A percentile compares a stretch with the other conserved stretches of the same genome.
phyloP scores from a whole-genome alignment of 768 basidiomycete genomes.

The Boletus rex-veris region DNA sequence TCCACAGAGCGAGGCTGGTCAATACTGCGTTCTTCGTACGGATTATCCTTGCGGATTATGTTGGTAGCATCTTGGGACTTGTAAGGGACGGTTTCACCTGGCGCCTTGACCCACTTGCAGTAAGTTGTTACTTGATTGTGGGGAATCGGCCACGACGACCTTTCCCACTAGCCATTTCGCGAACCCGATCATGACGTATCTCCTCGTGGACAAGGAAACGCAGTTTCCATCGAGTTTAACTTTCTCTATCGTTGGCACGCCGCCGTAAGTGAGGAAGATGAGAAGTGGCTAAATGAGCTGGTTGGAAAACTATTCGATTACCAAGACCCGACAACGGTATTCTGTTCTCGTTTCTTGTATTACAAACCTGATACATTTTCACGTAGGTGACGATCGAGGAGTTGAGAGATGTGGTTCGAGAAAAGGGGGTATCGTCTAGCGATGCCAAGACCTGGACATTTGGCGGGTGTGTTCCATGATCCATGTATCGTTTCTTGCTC shows the following conservation, averaged over 20 bases:
- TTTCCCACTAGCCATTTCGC: slow-evolving; percentile 43
- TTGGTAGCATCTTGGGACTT: slow-evolving; percentile 69
- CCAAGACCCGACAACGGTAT: slow-evolving; percentile 40
- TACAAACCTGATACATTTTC: neutral
- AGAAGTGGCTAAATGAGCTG: slow-evolving; percentile 48
- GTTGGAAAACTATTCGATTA: slow-evolving; percentile 44
- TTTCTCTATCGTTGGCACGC: slow-evolving; percentile 63
- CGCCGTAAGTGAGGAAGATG: slow-evolving; percentile 52
- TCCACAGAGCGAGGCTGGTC: slow-evolving; percentile 67
- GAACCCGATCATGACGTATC: slow-evolving; percentile 48
- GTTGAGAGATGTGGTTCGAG: slow-evolving; percentile 15
- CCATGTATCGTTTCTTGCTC: neutral
- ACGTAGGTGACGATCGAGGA: slow-evolving; percentile 19
- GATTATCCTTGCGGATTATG: slow-evolving; percentile 68
- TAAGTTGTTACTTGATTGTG: slow-evolving; percentile 19
- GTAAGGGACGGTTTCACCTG: slow-evolving; percentile 60
- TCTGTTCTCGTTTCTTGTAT: neutral
- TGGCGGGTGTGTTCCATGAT: slow-evolving; percentile 33
- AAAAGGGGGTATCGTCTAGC: slow-evolving; percentile 4
- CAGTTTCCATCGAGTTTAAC: slow-evolving; percentile 74
- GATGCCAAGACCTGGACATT: slow-evolving; percentile 53
- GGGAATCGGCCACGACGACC: neutral
- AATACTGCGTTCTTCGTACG: slow-evolving; percentile 73
- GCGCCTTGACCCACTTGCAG: slow-evolving; percentile 67
- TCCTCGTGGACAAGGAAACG: slow-evolving; percentile 71